phyloP scores from a whole-genome alignment of 2,329 filamentous ascomycete species.

The Xylaria arbuscula region DNA sequence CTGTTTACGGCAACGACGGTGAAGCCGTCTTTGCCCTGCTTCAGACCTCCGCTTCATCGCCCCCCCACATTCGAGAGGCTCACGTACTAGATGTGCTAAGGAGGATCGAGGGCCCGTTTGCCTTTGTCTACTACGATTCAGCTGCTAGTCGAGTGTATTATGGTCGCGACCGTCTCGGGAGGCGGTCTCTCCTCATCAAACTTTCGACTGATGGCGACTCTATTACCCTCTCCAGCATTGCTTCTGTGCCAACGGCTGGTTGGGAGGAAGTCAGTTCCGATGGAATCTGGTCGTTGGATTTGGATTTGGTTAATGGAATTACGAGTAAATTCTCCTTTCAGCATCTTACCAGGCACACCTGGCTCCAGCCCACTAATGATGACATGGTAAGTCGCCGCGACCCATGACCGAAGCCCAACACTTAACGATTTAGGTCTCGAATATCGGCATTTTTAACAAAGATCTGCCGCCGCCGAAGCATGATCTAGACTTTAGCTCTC shows the following conservation, averaged over 20 bases:
- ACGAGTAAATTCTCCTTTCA: conserved; percentile 32
- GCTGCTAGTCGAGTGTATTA: conserved; percentile 74
- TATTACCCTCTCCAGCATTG: conserved; percentile 77
- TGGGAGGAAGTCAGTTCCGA: conserved; percentile 89
- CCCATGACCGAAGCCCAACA: conserved; percentile 7
- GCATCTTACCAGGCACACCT: conserved; percentile 47
- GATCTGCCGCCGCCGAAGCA: conserved; percentile 51
- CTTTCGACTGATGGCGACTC: conserved; percentile 53
- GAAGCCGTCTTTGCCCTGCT: conserved; percentile 70
- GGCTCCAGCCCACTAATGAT: conserved; percentile 50
- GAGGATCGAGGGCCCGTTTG: conserved; percentile 82
- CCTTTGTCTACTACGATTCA: conserved; percentile 85
- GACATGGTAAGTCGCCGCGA: conserved; percentile 58
- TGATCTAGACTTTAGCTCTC: conserved; percentile 55
- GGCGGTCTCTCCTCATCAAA: conserved; percentile 80
- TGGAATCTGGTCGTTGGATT: conserved; percentile 77
- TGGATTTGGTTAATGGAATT: conserved; percentile 51
- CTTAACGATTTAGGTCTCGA: conserved; percentile 63
- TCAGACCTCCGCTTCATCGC: conserved; percentile 45
- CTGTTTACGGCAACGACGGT: conserved; percentile 82
- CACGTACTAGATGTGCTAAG: conserved; percentile 65
- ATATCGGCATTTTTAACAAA: conserved; percentile 65
- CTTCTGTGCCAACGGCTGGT: conserved; percentile 60
- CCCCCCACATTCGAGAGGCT: conserved; percentile 44
- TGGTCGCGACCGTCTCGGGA: conserved; percentile 86